phyloP scores from a whole-genome alignment of 75 land plant species.

The Pinus taeda region DNA sequence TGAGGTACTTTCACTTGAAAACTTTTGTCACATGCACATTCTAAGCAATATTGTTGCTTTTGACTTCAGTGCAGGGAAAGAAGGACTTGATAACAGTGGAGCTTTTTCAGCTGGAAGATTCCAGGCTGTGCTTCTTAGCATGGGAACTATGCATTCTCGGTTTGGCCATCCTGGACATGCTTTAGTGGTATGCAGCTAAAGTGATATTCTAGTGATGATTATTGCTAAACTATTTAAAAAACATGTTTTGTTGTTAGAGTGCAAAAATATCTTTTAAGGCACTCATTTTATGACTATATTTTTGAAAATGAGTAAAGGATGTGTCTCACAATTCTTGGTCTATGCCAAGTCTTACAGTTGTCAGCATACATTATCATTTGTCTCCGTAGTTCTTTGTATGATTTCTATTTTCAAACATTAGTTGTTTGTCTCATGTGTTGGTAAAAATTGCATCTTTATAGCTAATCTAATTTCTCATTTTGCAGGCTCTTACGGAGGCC shows the following conservation, averaged over 20 bases:
- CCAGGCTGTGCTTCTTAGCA: constrained; percentile 81
- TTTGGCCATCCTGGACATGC: constrained; percentile 91
- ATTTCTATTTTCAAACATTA: background rate
- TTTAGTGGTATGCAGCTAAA: constrained; percentile 48
- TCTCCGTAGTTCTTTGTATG: background rate
- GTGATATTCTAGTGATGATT: background rate
- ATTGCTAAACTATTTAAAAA: background rate
- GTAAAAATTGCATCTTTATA: constrained; percentile 2
- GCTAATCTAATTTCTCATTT: constrained; percentile 5
- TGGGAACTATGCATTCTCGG: constrained; percentile 87
- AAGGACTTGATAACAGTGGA: constrained; percentile 49
- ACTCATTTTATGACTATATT: background rate
- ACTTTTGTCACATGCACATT: too few relatives aligned
- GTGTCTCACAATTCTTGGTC: too few relatives aligned
- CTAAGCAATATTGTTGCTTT: background rate
- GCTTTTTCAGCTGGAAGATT: constrained; percentile 63
- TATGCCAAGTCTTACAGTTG: background rate
- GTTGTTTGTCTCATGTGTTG: background rate
- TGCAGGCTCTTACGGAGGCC: constrained; percentile 90
- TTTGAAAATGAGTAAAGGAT: background rate
- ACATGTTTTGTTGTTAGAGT: background rate
- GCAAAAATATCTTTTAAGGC: background rate
- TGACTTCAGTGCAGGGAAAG: constrained; percentile 82
- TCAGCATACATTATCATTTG: background rate
- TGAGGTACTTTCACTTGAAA: too few relatives aligned